Base-by-base conservation (phyloP, 169 alveolate genomes). In the Eimeria tenella region DNA sequence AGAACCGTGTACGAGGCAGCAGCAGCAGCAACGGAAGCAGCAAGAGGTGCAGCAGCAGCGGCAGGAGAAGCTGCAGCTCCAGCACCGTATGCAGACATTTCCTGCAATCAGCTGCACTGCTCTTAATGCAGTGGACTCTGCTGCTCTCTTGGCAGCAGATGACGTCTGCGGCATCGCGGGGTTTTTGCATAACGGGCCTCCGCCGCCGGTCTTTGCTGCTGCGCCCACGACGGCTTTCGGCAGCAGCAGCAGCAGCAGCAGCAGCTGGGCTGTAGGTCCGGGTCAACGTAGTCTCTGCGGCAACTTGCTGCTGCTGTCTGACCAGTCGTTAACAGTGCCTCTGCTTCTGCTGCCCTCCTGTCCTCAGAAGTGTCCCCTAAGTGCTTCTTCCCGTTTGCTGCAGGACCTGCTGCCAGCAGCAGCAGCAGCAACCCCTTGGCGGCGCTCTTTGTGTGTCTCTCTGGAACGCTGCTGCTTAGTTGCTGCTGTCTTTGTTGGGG, bases 91-190 rank as follows among this genome's bases (percentile, higher is more conserved):
- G 74, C 74, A 65, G 10, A 31, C 74, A 21, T 9, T 65, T 10
- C 74, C 74, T 19, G 31, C 74, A 21, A 15, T 65, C 21, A 65
- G 74, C 21, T 65, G 74, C 42, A 65, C 74, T 65, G 74, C 74
- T 10, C 74, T 65, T 7, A 65, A 65, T 17, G 74, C 74, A 65
- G 21, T 65, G 49, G 74, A 65, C 21, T 65, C 25, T 65, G 74
- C 74, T 65, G 74, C 74, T 65, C 74, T 65, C 8, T 19, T 65
- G 42, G 74, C 74, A 65, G 74, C 74, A 65, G 74, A 65, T 19
- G 74, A 65, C 21, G 74, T 65, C 11, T 65, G 74, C 23, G 74
- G 74, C 49, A 31, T 65, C 21, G 74, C 21, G 74, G 74, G 74
- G 74, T 65, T 65, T 31, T 31, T 65, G 11, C 17, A 65, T 31